Evolutionary conservation across 73 alveolate species (phyloP).

Genomic region (Tetrahymena malaccensis): DNA sequence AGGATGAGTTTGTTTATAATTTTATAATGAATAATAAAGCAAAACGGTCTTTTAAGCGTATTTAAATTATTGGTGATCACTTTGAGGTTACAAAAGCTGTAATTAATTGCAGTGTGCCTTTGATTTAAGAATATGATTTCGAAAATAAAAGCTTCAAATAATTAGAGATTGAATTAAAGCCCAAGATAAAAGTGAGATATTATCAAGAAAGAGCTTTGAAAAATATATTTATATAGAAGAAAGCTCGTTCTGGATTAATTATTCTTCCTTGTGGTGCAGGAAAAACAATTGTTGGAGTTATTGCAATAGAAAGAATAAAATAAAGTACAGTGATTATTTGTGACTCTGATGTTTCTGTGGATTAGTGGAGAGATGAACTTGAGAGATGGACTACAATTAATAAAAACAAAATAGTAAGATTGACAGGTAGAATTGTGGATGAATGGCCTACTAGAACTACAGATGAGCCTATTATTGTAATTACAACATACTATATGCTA

Average conservation of each 20-base stretch:
- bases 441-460: conserved; percentile 43
- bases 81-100: conserved; percentile 32
- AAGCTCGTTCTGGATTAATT: conserved; percentile 67
- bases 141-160: conserved; percentile 34
- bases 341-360: conserved; percentile 49
- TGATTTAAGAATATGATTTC: conserved; percentile 68
- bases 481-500: conserved; percentile 43
- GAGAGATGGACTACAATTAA: conserved; percentile 35
- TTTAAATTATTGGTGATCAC: conserved; percentile 45
- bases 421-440: conserved; percentile 49
- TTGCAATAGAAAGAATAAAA: conserved; percentile 57
- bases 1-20: not conserved
- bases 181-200: conserved; percentile 49
- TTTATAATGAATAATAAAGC: conserved; percentile 20
- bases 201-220: conserved; percentile 67
- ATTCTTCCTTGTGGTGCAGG: conserved; percentile 87
- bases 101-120: conserved; percentile 38
- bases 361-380: conserved; percentile 37
- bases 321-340: conserved; percentile 62
- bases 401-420: conserved; percentile 33
- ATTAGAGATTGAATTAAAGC: conserved; percentile 41
- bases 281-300: conserved; percentile 68
- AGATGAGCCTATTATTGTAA: conserved; percentile 50
- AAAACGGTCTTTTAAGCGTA: conserved; percentile 35
- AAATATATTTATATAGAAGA: conserved; percentile 54